These are phyloP conservation scores for Penicillium sp. DNA, from an alignment of 2,329 filamentous ascomycete species.

Conservation along the genomic window DNA sequence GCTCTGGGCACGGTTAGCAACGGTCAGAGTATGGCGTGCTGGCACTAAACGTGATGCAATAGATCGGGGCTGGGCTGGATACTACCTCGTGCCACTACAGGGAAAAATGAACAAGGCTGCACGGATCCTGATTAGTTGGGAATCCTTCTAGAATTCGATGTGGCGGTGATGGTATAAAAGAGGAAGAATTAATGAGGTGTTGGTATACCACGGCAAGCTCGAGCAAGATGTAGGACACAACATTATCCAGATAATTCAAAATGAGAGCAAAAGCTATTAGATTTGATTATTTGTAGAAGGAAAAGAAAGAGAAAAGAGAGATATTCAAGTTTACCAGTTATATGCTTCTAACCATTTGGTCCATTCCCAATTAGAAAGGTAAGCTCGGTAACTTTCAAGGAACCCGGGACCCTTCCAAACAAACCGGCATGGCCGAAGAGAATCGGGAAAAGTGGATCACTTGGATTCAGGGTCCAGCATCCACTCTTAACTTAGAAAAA, in stretches of 20 bases:
- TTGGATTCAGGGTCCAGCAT: background rate
- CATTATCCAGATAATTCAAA: no score
- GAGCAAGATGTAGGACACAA: no score
- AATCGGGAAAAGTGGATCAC: background rate
- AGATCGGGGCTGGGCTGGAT: background rate
- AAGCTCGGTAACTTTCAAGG: background rate
- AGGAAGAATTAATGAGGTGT: background rate
- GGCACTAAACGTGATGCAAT: slow-evolving; percentile 6
- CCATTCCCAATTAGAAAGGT: no score
- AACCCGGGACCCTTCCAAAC: background rate
- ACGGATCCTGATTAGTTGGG: background rate
- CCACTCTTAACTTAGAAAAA: background rate
- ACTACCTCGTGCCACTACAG: background rate
- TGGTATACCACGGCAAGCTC: no score
- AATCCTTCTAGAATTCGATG: background rate
- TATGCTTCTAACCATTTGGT: background rate
- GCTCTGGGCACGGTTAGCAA: background rate
- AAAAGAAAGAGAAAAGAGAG: background rate
- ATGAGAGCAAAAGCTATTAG: no score
- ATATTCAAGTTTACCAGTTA: background rate
- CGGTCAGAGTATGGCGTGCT: slow-evolving; percentile 1
- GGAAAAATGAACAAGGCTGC: background rate
- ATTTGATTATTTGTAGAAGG: no score
- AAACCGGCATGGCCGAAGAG: background rate
- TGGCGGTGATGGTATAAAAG: background rate